Conservation (phyloP, 2,329 filamentous ascomycete genomes). For the Lecanosticta acicola region DNA sequence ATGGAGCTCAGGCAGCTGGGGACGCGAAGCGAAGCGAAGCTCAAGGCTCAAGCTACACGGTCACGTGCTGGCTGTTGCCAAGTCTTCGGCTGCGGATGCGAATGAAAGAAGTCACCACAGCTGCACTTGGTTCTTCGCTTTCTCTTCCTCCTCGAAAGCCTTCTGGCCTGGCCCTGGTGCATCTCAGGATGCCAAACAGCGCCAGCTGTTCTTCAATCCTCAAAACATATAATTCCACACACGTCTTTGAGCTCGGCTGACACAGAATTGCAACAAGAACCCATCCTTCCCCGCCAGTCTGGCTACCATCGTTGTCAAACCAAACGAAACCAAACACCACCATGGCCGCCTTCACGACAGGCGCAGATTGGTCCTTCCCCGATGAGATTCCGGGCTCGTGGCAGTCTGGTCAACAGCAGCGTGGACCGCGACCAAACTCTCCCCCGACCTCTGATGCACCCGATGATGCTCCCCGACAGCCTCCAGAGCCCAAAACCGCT, state of each 20-base stretch:
- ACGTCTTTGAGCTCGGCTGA: slow-evolving; percentile 1
- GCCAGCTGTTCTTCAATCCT: not conserved
- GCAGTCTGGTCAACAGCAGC: slow-evolving; percentile 1
- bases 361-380: slow-evolving; percentile 45
- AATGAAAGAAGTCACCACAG: too few relatives aligned
- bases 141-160: not conserved
- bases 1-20: too few relatives aligned
- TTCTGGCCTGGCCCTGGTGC: too few relatives aligned
- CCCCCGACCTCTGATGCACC: not conserved
- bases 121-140: too few relatives aligned
- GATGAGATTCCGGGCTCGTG: slow-evolving; percentile 38
- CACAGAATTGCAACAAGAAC: not conserved
- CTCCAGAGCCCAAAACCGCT: slow-evolving; percentile 17
- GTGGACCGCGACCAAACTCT: not conserved
- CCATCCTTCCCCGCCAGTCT: not conserved
- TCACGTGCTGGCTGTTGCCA: too few relatives aligned
- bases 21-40: too few relatives aligned
- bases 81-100: too few relatives aligned
- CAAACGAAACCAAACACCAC: not conserved
- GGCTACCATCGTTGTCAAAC: not conserved
- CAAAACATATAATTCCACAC: too few relatives aligned
- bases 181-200: not conserved
- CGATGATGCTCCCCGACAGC: slow-evolving; percentile 1
- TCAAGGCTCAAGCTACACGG: too few relatives aligned
- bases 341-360: slow-evolving; percentile 40